Base-by-base conservation (phyloP, 305 asterid genomes). In the Solanum hybrid region DNA sequence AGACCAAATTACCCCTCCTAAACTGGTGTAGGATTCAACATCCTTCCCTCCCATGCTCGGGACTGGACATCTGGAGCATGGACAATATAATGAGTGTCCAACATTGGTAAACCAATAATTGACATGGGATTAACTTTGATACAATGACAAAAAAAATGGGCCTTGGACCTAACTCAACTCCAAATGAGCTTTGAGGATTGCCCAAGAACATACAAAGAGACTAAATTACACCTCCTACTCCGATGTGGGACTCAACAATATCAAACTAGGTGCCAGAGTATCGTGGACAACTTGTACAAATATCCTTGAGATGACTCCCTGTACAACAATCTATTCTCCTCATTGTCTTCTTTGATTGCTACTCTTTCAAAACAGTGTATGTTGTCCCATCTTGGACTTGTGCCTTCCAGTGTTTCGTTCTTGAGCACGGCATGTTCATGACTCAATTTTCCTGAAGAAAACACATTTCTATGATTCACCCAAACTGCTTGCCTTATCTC, bases 131-230 rank as follows among this genome's bases (percentile, higher is more conserved):
- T n/a, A n/a, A 6, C 31, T 36, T 36, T 78, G 32, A 78, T 77
- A n/a, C 60, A 42, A 78, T 1, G 6, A 11, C 51, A 36, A 60
- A 36, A 60, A 35, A 79, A 24, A 4, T 37, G 86, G 64, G 15
- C 64, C 86, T 79, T 79, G 86, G 86, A 24, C 86, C 86, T 79
- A 38, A 79, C 34, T 79, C 85, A 78, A 78, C 86, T 79, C 34
- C 64, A 37, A 79, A 79, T 78, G 45, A 79, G 35, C 64, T 79
- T 38, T 79, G 85, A 79, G 64, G 6, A 24, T 79, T 79, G n/a
- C 86, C 64, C 64, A n/a, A 79, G 86, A 79, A 31, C 34, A 24
- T 37, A 79, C 12, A 79, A 78, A 78, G 11, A 78, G 60, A 78
- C 32, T 78, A 78, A 78, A 37, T 79, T 79, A n/a, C 64, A 79